These are phyloP conservation scores for Brettanomyces bruxellensis DNA, from an alignment of 805 yeast species.

Conservation along the genomic window DNA sequence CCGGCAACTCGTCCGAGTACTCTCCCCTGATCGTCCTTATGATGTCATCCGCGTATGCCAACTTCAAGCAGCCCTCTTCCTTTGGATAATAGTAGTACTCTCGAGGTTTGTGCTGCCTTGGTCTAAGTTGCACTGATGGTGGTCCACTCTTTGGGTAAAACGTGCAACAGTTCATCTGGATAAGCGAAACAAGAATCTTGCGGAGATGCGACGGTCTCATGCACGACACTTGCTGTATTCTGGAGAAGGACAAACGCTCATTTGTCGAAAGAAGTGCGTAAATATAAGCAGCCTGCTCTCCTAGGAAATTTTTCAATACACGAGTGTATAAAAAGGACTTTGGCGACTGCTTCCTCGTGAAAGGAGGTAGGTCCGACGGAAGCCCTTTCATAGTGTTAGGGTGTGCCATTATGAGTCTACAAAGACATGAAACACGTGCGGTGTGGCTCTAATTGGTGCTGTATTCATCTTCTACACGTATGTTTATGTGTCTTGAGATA, in stretches of 20 bases:
- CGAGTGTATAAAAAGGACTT: conserved; percentile 49
- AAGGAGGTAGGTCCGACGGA: conserved; percentile 19
- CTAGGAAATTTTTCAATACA: conserved; percentile 47
- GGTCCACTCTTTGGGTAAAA: conserved; percentile 20
- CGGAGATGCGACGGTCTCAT: conserved; percentile 45
- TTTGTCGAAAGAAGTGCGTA: conserved; percentile 52
- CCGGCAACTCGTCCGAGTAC: conserved; percentile 25
- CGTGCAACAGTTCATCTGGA: conserved; percentile 70
- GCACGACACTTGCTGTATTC: conserved; percentile 37
- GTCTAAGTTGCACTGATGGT: background rate
- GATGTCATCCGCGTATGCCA: conserved; percentile 74
- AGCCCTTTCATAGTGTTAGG: conserved; percentile 3
- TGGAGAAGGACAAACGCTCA: conserved; percentile 55
- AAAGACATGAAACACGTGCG: no score
- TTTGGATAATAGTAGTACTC: conserved; percentile 44
- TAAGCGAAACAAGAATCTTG: conserved; percentile 61
- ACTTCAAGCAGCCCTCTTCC: conserved; percentile 51
- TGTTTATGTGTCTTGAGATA: no score
- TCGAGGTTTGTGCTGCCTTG: background rate
- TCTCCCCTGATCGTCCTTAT: conserved; percentile 42
- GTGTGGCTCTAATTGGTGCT: no score
- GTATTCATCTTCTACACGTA: no score
- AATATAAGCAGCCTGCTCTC: conserved; percentile 64
- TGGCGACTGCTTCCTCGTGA: conserved; percentile 50
- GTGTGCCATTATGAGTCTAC: background rate